These are phyloP conservation scores for Ustilago cynodontis DNA, from an alignment of 1,284 basidiomycete genomes.

Conservation along the genomic window DNA sequence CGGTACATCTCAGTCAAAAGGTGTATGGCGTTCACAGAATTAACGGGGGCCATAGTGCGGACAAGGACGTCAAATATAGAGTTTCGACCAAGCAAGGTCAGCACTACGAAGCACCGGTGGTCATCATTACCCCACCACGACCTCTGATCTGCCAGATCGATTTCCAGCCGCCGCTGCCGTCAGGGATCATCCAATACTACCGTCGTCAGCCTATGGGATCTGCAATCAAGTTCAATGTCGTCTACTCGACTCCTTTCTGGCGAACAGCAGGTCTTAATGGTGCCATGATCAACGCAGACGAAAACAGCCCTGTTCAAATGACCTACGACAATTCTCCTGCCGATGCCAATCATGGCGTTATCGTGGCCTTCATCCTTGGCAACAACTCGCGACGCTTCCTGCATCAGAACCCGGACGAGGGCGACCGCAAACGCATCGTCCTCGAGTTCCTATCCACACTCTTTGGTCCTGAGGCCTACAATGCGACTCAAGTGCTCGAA, in stretches of 20 bases:
- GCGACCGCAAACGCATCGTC: slow-evolving; percentile 22
- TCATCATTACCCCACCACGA: slow-evolving; percentile 39
- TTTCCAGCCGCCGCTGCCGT: slow-evolving; percentile 47
- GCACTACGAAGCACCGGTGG: slow-evolving; percentile 26
- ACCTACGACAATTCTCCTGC: slow-evolving; percentile 53
- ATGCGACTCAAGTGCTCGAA: slow-evolving; percentile 30
- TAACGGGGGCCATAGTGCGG: background rate
- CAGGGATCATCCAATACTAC: slow-evolving; percentile 42
- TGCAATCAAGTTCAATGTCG: slow-evolving; percentile 46
- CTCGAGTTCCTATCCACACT: slow-evolving; percentile 30
- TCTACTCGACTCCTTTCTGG: slow-evolving; percentile 51
- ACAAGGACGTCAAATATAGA: slow-evolving; percentile 15
- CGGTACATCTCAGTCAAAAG: slow-evolving; percentile 21
- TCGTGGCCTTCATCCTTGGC: slow-evolving; percentile 47
- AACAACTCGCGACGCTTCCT: slow-evolving; percentile 46
- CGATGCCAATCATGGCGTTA: slow-evolving; percentile 24
- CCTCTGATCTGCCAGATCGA: slow-evolving; percentile 42
- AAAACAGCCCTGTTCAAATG: slow-evolving; percentile 37
- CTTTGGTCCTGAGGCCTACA: slow-evolving; percentile 31
- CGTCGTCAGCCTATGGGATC: slow-evolving; percentile 54
- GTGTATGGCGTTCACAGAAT: slow-evolving; percentile 21
- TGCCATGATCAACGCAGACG: slow-evolving; percentile 45
- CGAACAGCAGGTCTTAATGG: slow-evolving; percentile 37
- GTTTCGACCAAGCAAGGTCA: slow-evolving; percentile 29
- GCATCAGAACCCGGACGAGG: slow-evolving; percentile 25